A percentile compares a stretch with the other conserved stretches of the same genome.
Evolutionary conservation across 352 stramenopile genomes (phyloP).

Genomic region (Phytophthora pseudosyringae): DNA sequence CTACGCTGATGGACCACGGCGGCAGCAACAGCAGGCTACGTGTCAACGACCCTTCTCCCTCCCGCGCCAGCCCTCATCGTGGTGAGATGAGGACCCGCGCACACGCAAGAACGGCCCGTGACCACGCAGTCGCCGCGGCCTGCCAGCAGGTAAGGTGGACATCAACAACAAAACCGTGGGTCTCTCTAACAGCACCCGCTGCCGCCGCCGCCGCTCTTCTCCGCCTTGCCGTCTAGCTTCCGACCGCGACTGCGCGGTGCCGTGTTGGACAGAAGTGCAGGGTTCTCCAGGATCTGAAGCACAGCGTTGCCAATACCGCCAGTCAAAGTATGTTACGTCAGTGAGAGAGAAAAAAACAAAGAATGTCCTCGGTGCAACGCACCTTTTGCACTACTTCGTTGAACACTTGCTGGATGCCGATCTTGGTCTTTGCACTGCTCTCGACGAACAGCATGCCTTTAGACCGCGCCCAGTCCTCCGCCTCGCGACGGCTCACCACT

Average conservation of each 20-base stretch:
- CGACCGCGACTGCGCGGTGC: slow-evolving; percentile 68
- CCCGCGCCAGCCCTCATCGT: slow-evolving; percentile 11
- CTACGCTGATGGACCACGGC: slow-evolving; percentile 8
- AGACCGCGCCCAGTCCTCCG: slow-evolving; percentile 95
- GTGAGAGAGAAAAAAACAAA: slow-evolving; percentile 6
- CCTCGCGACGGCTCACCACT: slow-evolving; percentile 93
- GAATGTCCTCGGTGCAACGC: background rate
- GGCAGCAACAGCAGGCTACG: slow-evolving; percentile 15
- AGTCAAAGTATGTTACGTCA: background rate
- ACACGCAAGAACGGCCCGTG: slow-evolving; percentile 23
- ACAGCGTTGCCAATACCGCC: background rate
- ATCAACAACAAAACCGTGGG: slow-evolving; percentile 38
- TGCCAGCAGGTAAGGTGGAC: slow-evolving; percentile 11
- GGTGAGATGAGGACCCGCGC: slow-evolving; percentile 15
- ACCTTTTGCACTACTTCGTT: slow-evolving; percentile 99
- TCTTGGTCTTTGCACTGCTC: slow-evolving; percentile 96
- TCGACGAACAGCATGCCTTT: slow-evolving; percentile 99
- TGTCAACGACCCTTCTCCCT: slow-evolving; percentile 18
- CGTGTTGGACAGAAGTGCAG: slow-evolving; percentile 88
- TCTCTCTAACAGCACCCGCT: slow-evolving; percentile 63
- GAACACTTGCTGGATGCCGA: slow-evolving; percentile 96
- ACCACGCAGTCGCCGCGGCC: slow-evolving; percentile 1
- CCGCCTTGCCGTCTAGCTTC: slow-evolving; percentile 63
- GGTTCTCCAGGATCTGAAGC: slow-evolving; percentile 90
- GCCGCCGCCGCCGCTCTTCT: slow-evolving; percentile 60